Evolutionary conservation across 768 basidiomycete genomes (phyloP), one percentile per base, ranked within the genome.

Genomic region (Tephrocybe rancida): DNA sequence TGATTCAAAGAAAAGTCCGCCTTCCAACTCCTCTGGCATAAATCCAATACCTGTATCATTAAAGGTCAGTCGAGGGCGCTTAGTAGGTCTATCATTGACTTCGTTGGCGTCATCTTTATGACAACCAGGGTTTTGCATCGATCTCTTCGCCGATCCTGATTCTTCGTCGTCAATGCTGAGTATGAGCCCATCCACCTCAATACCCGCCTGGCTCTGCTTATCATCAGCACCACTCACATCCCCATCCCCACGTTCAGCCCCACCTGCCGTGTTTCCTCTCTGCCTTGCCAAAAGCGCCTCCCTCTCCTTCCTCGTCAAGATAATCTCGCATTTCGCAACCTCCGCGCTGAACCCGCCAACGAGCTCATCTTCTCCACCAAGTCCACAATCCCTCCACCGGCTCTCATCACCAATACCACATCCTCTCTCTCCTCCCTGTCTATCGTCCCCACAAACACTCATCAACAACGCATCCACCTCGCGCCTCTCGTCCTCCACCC

Each of bases 231-330:
- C 29, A 3, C 34, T 24, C 21, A 13, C 25, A 29, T 25, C 45
- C 11, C 45, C 42, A 8, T 39, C 45, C 19, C 57, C 54, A 26
- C 51, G 26, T 49, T 63, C 38, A 52, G n/a, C n/a, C 55, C 25
- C 11, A 37, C 24, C 21, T 4, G 11, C 35, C n/a, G 25, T 39
- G 24, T 30, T 13, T 0, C 55, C 43, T 16, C 41, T 11, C 27
- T 34, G 44, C 21, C 48, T 39, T 9, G 16, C 60, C 48, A 22
- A 46, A 13, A 65, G 57, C 6, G 62, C 53, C 49, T 50, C 54
- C 5, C 79, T 68, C 54, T 83, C 80, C 21, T 65, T 66, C 35
- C 74, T 69, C 18, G 76, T 78, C 48, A 80, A 58, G 27, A 81
- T 61, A 10, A 81, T 69, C 16, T 69, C 70, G 24, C 64, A 70